A percentile compares a stretch with the other conserved stretches of the same genome.
Conservation (phyloP, 257 asterid genomes). For the Rubia yunnanensis region DNA sequence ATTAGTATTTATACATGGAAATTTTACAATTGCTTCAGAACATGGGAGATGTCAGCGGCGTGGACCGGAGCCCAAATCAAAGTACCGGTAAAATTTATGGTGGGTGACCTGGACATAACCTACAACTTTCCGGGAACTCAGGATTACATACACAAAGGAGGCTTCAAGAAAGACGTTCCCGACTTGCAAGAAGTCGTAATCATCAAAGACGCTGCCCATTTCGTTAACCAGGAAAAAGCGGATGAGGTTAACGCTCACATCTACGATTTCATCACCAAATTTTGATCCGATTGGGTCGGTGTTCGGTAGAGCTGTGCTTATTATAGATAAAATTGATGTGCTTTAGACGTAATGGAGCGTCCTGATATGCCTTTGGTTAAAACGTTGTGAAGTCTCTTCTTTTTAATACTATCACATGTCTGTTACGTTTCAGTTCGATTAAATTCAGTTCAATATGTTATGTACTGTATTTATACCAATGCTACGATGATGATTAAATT, state of each 20-base stretch:
- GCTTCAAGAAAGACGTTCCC: constrained; percentile 31
- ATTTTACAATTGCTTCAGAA: constrained; percentile 8
- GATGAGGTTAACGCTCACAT: constrained; percentile 22
- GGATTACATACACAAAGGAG: constrained; percentile 29
- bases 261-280: constrained; percentile 23
- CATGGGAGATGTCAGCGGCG: constrained; percentile 32
- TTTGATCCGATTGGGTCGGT: not conserved
- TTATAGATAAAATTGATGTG: no score
- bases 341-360: no score
- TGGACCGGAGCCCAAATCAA: constrained; percentile 25
- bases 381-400: no score
- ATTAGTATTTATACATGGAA: not conserved
- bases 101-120: constrained; percentile 28
- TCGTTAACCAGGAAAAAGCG: constrained; percentile 30
- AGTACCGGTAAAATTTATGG: constrained; percentile 27
- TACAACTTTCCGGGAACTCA: constrained; percentile 22
- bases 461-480: no score
- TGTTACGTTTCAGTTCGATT: no score
- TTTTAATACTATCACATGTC: no score
- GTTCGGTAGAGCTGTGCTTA: not conserved
- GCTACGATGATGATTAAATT: no score
- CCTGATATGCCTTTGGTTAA: no score
- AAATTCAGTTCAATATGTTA: no score
- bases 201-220: constrained; percentile 31
- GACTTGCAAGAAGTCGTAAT: constrained; percentile 28